These are phyloP conservation scores for Arabidopsis lyrata DNA, from an alignment of 441 rosid genomes.

Conservation along the genomic window DNA sequence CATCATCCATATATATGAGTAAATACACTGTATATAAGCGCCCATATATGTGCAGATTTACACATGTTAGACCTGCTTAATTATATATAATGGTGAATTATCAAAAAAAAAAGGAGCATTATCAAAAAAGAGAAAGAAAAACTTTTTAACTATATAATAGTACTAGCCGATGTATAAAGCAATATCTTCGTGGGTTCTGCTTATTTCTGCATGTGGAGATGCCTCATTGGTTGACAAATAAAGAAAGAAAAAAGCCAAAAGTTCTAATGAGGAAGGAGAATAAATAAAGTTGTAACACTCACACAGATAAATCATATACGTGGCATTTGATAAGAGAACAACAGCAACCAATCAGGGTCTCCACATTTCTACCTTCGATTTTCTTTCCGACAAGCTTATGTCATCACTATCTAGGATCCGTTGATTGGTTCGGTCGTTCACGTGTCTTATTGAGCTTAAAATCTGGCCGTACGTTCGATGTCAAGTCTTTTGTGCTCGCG, in stretches of 20 bases:
- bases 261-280: conserved; percentile 29
- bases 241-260: conserved; percentile 41
- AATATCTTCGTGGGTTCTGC: conserved; percentile 37
- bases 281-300: conserved; percentile 44
- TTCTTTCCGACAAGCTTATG: conserved; percentile 29
- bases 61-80: not conserved
- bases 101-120: too few species aligned
- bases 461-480: conserved; percentile 36
- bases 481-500: conserved; percentile 37
- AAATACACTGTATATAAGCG: not conserved
- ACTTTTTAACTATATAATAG: too few species aligned
- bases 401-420: conserved; percentile 27
- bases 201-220: conserved; percentile 33
- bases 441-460: conserved; percentile 30
- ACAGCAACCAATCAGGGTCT: conserved; percentile 35
- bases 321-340: conserved; percentile 39
- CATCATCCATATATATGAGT: not conserved
- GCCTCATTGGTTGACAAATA: conserved; percentile 32
- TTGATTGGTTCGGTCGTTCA: conserved; percentile 41
- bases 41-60: conserved; percentile 5
- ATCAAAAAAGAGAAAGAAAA: too few species aligned
- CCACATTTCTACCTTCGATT: conserved; percentile 19
- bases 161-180: conserved; percentile 1
- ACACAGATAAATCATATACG: conserved; percentile 36
- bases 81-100: too few species aligned